These are phyloP conservation scores for Graphilbum ipis-grandicollis DNA, from an alignment of 2,329 filamentous ascomycete species.

Conservation along the genomic window DNA sequence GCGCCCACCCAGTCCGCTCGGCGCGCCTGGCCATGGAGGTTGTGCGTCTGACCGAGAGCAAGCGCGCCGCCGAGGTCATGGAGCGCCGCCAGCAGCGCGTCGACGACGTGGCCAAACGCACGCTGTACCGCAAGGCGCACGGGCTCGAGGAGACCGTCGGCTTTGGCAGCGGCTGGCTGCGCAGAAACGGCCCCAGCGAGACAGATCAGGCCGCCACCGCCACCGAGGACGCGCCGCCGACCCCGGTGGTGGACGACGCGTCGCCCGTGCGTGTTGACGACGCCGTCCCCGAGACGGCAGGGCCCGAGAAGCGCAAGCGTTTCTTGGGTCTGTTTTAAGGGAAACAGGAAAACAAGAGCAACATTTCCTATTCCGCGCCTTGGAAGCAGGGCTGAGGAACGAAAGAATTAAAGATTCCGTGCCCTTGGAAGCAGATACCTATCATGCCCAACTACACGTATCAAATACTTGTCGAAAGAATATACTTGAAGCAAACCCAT, in stretches of 20 bases:
- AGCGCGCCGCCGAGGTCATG: constrained; percentile 48
- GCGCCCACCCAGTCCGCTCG: constrained; percentile 52
- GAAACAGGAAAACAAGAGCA: no score
- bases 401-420: no score
- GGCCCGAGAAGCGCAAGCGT: constrained; percentile 42
- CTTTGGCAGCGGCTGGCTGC: constrained; percentile 17
- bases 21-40: constrained; percentile 50
- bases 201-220: background rate
- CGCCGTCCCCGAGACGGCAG: no score
- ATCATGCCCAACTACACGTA: no score
- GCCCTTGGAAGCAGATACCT: no score
- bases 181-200: constrained; percentile 4
- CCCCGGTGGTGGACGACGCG: constrained; percentile 17
- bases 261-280: constrained; percentile 2
- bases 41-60: constrained; percentile 57
- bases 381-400: no score
- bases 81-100: constrained; percentile 57
- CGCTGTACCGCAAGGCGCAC: constrained; percentile 72
- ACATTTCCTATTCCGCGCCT: no score
- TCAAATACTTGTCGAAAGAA: no score
- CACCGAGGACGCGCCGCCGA: constrained; percentile 3
- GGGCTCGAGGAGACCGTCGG: constrained; percentile 51
- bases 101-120: constrained; percentile 78
- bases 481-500: no score
- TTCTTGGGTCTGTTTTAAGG: constrained; percentile 66